phyloP scores from a whole-genome alignment of 441 rosid species.

The Syzygium syzygioides region DNA sequence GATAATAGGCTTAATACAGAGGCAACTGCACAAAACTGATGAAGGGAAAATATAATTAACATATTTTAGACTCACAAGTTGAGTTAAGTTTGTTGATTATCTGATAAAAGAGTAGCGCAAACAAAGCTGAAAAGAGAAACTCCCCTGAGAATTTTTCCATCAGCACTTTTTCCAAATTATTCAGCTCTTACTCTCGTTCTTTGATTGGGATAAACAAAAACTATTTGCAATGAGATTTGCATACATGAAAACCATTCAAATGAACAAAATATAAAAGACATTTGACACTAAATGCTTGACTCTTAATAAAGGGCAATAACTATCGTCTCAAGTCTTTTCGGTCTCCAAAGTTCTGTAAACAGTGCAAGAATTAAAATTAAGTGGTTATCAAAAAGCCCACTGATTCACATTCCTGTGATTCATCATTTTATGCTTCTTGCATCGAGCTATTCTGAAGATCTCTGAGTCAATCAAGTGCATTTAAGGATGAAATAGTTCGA shows the following conservation, averaged over 20 bases:
- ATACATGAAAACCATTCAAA: not conserved
- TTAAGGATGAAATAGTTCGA: not conserved
- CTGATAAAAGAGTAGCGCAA: not conserved
- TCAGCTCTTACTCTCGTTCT: not conserved
- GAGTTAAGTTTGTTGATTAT: not conserved
- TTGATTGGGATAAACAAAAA: not conserved
- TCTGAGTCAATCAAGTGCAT: not conserved
- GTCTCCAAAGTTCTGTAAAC: not conserved
- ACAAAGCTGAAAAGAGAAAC: not conserved
- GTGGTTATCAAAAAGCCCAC: not conserved
- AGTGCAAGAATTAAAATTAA: not conserved
- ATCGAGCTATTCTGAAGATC: not conserved
- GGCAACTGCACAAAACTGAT: not conserved
- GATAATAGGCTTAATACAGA: not conserved
- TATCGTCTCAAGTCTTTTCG: not conserved
- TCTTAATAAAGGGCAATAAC: not conserved
- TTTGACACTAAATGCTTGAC: not conserved
- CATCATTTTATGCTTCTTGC: not conserved
- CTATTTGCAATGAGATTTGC: not conserved
- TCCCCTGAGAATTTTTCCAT: not conserved
- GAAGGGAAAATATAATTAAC: not conserved
- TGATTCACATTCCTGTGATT: not conserved
- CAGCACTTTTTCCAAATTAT: not conserved
- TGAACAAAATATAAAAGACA: not conserved
- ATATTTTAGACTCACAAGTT: not conserved